Evolutionary conservation across 179 eudicot genomes (phyloP).

Genomic region (Beta macrorhiza): DNA sequence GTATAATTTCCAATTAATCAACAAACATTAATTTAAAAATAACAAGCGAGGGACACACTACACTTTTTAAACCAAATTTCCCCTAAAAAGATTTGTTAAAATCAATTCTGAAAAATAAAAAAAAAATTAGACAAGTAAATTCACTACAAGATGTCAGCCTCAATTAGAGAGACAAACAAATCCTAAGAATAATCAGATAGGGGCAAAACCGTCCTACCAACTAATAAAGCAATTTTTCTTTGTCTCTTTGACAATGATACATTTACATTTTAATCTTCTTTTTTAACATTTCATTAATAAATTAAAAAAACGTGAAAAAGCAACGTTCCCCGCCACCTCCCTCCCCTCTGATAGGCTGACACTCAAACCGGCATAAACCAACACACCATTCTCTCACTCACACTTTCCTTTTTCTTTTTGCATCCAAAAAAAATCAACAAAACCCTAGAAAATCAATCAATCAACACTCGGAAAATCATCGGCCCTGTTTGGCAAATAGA

Average conservation of each 20-base stretch:
- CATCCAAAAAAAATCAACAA: background rate
- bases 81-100: too few species aligned
- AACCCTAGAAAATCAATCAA: constrained; percentile 13
- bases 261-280: background rate
- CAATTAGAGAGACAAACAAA: background rate
- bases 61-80: too few species aligned
- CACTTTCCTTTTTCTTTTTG: background rate
- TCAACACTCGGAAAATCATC: too few species aligned
- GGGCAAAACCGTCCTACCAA: constrained; percentile 22
- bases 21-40: background rate
- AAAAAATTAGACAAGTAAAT: background rate
- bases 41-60: background rate
- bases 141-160: background rate
- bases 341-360: constrained; percentile 5
- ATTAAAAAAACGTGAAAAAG: background rate
- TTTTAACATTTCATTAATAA: too few species aligned
- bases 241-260: background rate
- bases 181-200: background rate
- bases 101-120: too few species aligned
- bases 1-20: too few species aligned
- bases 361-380: constrained; percentile 17
- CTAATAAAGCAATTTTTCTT: background rate
- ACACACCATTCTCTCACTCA: background rate
- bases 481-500: too few species aligned
- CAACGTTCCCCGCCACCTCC: constrained; percentile 16